A percentile compares a stretch with the other conserved stretches of the same genome.
phyloP scores from a whole-genome alignment of 495 filamentous ascomycete species.

The Rusavskia elegans region DNA sequence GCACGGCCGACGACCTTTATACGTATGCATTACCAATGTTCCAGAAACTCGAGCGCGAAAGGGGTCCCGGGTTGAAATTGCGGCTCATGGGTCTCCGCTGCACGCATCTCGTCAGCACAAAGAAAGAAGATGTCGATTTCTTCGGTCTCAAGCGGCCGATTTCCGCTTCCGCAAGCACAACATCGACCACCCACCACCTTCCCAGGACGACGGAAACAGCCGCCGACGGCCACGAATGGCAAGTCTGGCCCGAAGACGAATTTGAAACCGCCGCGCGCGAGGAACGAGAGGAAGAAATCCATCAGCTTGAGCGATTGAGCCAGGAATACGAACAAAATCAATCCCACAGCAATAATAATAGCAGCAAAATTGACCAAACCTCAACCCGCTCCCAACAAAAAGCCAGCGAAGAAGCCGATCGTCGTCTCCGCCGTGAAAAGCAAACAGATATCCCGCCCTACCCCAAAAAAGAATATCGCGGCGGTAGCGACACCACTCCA shows the following conservation, averaged over 20 bases:
- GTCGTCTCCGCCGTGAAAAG: slow-evolving; percentile 28
- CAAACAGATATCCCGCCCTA: slow-evolving; percentile 28
- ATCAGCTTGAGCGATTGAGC: slow-evolving; percentile 44
- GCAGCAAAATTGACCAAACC: not conserved
- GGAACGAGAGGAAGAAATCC: slow-evolving; percentile 48
- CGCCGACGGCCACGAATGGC: slow-evolving; percentile 33
- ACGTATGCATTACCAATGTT: slow-evolving; percentile 70
- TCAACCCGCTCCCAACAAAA: slow-evolving; percentile 3
- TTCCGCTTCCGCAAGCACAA: not conserved
- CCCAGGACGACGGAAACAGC: slow-evolving; percentile 1
- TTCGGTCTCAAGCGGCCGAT: slow-evolving; percentile 39
- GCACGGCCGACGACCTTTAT: slow-evolving; percentile 67
- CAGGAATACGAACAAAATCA: slow-evolving; percentile 34
- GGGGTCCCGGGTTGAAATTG: slow-evolving; percentile 55
- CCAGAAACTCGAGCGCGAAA: slow-evolving; percentile 69
- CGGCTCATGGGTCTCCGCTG: slow-evolving; percentile 79
- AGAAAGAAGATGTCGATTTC: slow-evolving; percentile 57
- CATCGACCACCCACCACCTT: not conserved
- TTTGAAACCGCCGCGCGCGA: slow-evolving; percentile 50
- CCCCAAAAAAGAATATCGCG: slow-evolving; percentile 16
- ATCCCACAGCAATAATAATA: not conserved
- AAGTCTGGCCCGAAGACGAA: slow-evolving; percentile 51
- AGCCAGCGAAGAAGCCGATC: slow-evolving; percentile 12
- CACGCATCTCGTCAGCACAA: slow-evolving; percentile 73
- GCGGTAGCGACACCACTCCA: not conserved